Conservation (phyloP, 768 basidiomycete genomes). For the Tricholoma terreum region DNA sequence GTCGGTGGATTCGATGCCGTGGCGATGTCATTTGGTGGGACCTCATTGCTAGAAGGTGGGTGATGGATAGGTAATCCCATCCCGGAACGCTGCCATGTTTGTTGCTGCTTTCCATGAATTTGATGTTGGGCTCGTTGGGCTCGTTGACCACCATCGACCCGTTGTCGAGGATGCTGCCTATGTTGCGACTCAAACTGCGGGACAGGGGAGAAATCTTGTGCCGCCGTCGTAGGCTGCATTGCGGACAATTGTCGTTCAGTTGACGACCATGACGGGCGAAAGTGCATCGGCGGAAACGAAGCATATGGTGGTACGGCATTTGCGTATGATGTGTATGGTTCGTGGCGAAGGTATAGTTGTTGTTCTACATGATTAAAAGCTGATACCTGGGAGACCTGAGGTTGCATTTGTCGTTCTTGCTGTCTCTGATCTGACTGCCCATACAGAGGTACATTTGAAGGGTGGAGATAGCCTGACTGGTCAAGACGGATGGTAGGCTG, state of each 20-base stretch:
- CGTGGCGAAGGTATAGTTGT: not conserved
- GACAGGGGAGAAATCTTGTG: not conserved
- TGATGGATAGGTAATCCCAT: not conserved
- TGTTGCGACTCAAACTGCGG: not conserved
- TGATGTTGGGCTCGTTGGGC: not conserved
- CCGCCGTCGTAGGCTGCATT: not conserved
- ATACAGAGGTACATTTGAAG: not conserved
- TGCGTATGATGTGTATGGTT: not conserved
- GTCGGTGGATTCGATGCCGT: not conserved
- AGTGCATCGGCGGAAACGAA: not conserved
- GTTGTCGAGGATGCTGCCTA: not conserved
- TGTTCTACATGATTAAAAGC: not conserved
- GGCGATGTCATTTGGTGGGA: not conserved
- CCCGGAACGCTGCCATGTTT: not conserved
- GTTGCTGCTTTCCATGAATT: not conserved
- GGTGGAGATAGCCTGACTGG: not conserved
- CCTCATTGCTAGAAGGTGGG: too few relatives aligned
- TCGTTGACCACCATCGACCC: not conserved
- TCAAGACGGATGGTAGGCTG: not conserved
- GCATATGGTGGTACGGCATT: not conserved
- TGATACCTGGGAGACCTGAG: not conserved
- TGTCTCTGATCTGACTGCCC: not conserved
- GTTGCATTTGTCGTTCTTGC: not conserved
- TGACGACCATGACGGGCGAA: not conserved
- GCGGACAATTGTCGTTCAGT: not conserved